phyloP scores from a whole-genome alignment of 2,329 filamentous ascomycete species.

The Blastomyces percursus region DNA sequence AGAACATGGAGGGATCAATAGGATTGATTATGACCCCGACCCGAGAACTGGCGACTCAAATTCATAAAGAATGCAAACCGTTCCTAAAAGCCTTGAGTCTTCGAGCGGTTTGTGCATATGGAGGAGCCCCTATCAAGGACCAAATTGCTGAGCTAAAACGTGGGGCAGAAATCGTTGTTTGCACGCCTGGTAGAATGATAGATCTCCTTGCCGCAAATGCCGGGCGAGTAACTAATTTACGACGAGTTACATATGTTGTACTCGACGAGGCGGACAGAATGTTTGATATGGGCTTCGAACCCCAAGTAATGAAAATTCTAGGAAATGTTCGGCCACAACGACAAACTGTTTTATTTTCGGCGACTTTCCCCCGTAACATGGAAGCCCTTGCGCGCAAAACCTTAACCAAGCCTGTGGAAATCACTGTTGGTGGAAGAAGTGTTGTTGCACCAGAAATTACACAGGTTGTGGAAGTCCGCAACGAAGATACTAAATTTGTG shows the following conservation, averaged over 20 bases:
- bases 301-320: constrained; percentile 95
- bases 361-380: constrained; percentile 90
- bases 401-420: constrained; percentile 73
- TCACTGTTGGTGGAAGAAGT: constrained; percentile 78
- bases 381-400: constrained; percentile 83
- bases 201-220: constrained; percentile 88
- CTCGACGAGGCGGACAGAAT: constrained; percentile 96
- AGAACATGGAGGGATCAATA: constrained; percentile 76
- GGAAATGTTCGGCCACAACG: constrained; percentile 82
- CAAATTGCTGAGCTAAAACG: constrained; percentile 95
- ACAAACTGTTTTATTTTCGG: constrained; percentile 91
- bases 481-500: constrained; percentile 71
- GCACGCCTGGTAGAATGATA: constrained; percentile 89
- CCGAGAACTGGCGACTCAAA: constrained; percentile 84
- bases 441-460: constrained; percentile 63
- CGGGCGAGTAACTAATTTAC: constrained; percentile 85
- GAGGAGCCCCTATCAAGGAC: constrained; percentile 90
- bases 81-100: constrained; percentile 81
- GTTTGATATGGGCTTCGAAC: constrained; percentile 99
- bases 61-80: constrained; percentile 87
- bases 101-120: constrained; percentile 83
- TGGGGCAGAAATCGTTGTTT: constrained; percentile 88
- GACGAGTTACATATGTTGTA: constrained; percentile 83
- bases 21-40: constrained; percentile 88
- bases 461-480: constrained; percentile 79